These are phyloP conservation scores for Zangia roseola DNA, from an alignment of 768 basidiomycete species.

Conservation along the genomic window DNA sequence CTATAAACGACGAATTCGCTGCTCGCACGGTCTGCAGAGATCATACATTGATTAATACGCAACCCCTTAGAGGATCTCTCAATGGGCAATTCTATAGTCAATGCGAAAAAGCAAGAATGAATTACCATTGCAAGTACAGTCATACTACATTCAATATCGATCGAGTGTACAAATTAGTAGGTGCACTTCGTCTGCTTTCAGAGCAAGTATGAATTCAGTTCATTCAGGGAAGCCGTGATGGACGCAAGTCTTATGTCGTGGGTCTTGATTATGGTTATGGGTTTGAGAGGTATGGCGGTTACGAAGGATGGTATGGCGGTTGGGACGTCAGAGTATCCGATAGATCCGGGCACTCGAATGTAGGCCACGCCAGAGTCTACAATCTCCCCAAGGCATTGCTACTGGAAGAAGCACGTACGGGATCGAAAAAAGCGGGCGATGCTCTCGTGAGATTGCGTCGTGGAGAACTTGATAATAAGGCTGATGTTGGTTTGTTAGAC, in stretches of 20 bases:
- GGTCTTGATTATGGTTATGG: slow-evolving; percentile 10
- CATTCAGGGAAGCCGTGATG: slow-evolving; percentile 4
- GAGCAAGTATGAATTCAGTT: not conserved
- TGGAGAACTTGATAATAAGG: not conserved
- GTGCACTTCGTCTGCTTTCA: not conserved
- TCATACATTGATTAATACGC: slow-evolving; percentile 9
- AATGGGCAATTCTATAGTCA: not conserved
- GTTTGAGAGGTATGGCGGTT: slow-evolving; percentile 14
- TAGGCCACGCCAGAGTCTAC: slow-evolving; percentile 1
- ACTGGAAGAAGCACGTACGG: slow-evolving; percentile 3
- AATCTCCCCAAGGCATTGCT: slow-evolving; percentile 13
- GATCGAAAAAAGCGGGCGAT: slow-evolving; percentile 7
- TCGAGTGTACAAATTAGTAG: slow-evolving; percentile 13
- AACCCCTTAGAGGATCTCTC: slow-evolving; percentile 10
- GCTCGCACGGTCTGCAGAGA: slow-evolving; percentile 18
- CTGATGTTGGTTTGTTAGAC: slow-evolving; percentile 6
- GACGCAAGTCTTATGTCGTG: slow-evolving; percentile 6
- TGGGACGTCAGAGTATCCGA: slow-evolving; percentile 5
- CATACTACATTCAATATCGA: slow-evolving; percentile 19
- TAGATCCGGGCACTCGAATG: not conserved
- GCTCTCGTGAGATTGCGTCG: not conserved
- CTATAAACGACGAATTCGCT: slow-evolving; percentile 18
- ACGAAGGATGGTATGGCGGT: slow-evolving; percentile 10
- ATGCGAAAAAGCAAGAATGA: slow-evolving; percentile 5
- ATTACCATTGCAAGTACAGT: slow-evolving; percentile 14